Base-by-base conservation (phyloP, 1,139 yeast species). In the Hyphopichia buzzinii region DNA sequence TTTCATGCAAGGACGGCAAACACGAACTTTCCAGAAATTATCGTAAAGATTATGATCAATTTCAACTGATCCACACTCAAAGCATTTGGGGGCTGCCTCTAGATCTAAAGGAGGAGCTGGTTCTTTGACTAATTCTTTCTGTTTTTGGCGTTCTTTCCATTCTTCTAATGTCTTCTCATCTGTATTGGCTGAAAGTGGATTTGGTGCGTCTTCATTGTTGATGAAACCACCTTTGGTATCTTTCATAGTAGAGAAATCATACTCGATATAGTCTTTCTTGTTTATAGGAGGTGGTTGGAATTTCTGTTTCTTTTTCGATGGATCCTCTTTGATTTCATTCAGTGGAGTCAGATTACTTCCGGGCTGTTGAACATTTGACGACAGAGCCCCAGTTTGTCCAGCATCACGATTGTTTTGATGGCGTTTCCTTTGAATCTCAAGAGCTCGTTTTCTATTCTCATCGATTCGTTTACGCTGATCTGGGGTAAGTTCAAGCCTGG, bases 201-300 rank as follows among this genome's bases (percentile, higher is more conserved):
- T 46, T 30, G 48, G 56, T 8, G 47, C 51, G n/a, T 57, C 59
- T 23, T 72, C 79, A 5, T 73, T 68, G 10, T 72, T 73, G 33
- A 90, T 69, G 54, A 84, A 92, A 12, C 98, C 98, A 48, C 97
- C 97, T 49, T 79, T 76, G 2, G 88, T 68, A 53, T 94, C 97
- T 44, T 79, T 78, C 87, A 94, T 85, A 15, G 90, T 85, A 3
- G 97, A 77, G 48, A 94, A 78, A 59, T 94, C 96, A 60, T 81
- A 94, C 47, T 94, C 98, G 36, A 94, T 90, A 58, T 89, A 94
- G 54, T 88, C 88, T 30, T 72, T 65, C 33, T 73, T 76, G 40
- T 72, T 67, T 23, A 83, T 66, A 1, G 75, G 61, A 1, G 80
- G 80, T 39, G 56, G 57, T 27, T 54, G 52, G 31, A 48, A 55